phyloP scores from a whole-genome alignment of 768 basidiomycete species.

The Hypsizygus marmoreus region DNA sequence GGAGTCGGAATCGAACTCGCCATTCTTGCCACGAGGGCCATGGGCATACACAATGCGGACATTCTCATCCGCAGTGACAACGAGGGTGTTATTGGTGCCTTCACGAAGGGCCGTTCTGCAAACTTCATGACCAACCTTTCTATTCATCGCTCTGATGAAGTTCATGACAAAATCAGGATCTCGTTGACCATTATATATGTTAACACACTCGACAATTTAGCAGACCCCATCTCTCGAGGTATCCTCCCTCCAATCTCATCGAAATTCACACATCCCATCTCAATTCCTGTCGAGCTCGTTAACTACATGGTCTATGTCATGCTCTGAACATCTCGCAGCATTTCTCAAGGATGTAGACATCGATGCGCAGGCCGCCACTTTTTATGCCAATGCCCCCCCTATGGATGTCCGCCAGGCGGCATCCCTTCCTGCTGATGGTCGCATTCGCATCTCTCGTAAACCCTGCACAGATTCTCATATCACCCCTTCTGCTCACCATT shows the following conservation, averaged over 20 bases:
- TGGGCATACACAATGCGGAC: constrained; percentile 10
- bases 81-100: constrained; percentile 35
- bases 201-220: neutral
- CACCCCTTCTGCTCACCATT: constrained; percentile 7
- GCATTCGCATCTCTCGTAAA: constrained; percentile 3
- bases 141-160: constrained; percentile 17
- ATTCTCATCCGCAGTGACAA: constrained; percentile 36
- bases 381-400: neutral
- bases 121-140: constrained; percentile 31
- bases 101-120: constrained; percentile 28
- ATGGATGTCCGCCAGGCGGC: neutral
- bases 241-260: constrained; percentile 4
- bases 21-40: constrained; percentile 13
- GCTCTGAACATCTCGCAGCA: neutral
- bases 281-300: no score
- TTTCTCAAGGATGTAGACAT: no score
- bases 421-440: constrained; percentile 6
- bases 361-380: no score
- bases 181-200: neutral
- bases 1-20: constrained; percentile 24
- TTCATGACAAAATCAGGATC: neutral
- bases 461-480: constrained; percentile 4
- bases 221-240: neutral
- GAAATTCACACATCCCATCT: constrained; percentile 12
- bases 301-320: constrained; percentile 8